Evolutionary conservation across 345 rosid genomes (phyloP), one percentile per base, ranked within the genome.

Genomic region (Moricandia arvensis): DNA sequence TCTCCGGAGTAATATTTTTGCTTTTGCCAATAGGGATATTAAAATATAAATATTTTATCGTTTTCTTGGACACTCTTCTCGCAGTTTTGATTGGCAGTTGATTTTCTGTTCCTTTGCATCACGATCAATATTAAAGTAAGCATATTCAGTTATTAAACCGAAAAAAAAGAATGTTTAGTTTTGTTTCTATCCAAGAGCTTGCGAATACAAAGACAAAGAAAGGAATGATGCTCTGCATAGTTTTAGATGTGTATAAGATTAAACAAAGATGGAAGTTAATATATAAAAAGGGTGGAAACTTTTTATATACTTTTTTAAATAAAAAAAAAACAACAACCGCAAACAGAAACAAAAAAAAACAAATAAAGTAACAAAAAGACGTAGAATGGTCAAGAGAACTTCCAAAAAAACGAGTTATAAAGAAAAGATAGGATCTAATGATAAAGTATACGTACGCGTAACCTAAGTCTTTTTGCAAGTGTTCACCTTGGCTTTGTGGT

Each of bases 161-260:
- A 75, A 35, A 75, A 35, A 67, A 76, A 55, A 54, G 49, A 76
- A 76, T 76, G 80, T 76, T 76, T 76, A 0, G 51, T 76, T 76
- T 76, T 76, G 80, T 76, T 76, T 76, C 45, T 70, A 70, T 69
- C 71, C 70, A 69, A 54, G 51, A 69, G 13, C 59, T 76, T 54
- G 10, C 35, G 69, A 69, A 76, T 61, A 76, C 71, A 55, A 59
- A 70, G 80, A 69, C 80, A 76, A 76, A 63, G 4, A 38, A 63
- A 43, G 51, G 71, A 41, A 76, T 69, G 75, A 35, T 49, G 63
- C 15, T 68, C 29, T 60, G 21, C 8, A 45, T 33, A n/a, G 59
- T 21, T 21, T 59, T 67, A 59, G 68, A 67, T 47, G 66, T 66
- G 68, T 49, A 51, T 12, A 68, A 60, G 18, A 45, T 45, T 59